Base-by-base conservation (phyloP, 768 basidiomycete genomes). In the Pleurotus ostreatus region DNA sequence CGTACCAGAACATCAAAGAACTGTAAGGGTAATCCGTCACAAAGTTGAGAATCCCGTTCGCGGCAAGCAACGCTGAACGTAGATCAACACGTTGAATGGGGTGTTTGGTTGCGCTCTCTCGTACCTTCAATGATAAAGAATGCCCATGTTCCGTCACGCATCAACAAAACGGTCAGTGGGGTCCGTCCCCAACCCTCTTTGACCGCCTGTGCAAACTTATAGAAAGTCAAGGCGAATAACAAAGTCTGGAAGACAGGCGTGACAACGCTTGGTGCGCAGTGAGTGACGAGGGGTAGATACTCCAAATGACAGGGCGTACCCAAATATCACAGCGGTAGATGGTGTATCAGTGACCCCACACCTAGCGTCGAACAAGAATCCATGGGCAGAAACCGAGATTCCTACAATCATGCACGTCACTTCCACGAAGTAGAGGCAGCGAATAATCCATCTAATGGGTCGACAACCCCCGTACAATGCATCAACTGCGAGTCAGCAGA, bases 311-410 rank as follows among this genome's bases (percentile, higher is more conserved):
- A 49, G n/a, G 8, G 49, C 68, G 54, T 57, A 75, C 74, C 63
- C 70, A 22, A 68, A 72, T 25, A 76, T 62, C 12, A 70, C 60
- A 5, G 75, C 54, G 22, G 60, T 62, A 5, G 47, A 49, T 2
- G 75, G 72, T 22, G 64, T 60, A 12, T 57, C 26, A 1, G 63
- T 63, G 12, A 22, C 46, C 4, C 22, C 15, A 34, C 54, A 55
- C 4, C 23, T 22, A 9, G 30, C 41, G 25, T 55, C 45, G 34
- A 45, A 55, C 34, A 9, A 1, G 43, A 55, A 45, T 13, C 34
- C 34, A 26, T 41, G 54, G 38, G 46, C 23, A 4, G 54, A 20
- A 6, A 55, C 8, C n/a, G 41, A 41, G 34, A 55, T 45, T 12
- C 54, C 54, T 7, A 55, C 18, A 15, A 5, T 23, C 54, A 55